These are phyloP conservation scores for Pythium monospermum DNA, from an alignment of 352 stramenopile genomes.

Conservation along the genomic window DNA sequence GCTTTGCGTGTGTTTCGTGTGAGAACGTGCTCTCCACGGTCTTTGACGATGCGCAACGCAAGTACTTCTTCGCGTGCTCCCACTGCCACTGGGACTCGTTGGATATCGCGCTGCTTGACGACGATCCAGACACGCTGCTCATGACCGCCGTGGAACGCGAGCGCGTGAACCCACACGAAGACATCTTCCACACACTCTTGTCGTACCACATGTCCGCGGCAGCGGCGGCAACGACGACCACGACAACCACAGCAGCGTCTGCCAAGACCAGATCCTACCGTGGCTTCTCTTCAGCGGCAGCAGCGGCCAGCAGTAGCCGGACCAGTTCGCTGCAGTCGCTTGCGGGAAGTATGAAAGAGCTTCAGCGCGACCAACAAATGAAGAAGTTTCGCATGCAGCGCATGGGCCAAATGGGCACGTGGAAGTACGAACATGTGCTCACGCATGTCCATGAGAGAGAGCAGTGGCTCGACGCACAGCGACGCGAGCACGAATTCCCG, in stretches of 20 bases:
- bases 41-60: conserved; percentile 44
- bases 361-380: conserved; percentile 82
- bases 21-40: conserved; percentile 60
- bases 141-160: conserved; percentile 76
- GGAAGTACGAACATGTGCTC: conserved; percentile 62
- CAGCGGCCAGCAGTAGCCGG: no score
- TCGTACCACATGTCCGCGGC: conserved; percentile 37
- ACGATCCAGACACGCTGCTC: conserved; percentile 79
- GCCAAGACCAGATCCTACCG: neutral
- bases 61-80: conserved; percentile 77
- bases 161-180: conserved; percentile 63
- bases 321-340: conserved; percentile 42
- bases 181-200: conserved; percentile 69
- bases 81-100: conserved; percentile 87
- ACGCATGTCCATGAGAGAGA: conserved; percentile 47
- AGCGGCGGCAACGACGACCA: conserved; percentile 13
- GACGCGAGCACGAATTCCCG: conserved; percentile 52
- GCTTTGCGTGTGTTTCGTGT: conserved; percentile 75
- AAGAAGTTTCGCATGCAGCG: conserved; percentile 68
- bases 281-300: neutral
- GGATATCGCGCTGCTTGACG: conserved; percentile 49
- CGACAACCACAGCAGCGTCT: conserved; percentile 10
- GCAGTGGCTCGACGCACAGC: conserved; percentile 54
- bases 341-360: conserved; percentile 65
- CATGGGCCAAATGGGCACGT: conserved; percentile 67